These are phyloP conservation scores for Panus rudis DNA, from an alignment of 768 basidiomycete genomes.

Conservation along the genomic window DNA sequence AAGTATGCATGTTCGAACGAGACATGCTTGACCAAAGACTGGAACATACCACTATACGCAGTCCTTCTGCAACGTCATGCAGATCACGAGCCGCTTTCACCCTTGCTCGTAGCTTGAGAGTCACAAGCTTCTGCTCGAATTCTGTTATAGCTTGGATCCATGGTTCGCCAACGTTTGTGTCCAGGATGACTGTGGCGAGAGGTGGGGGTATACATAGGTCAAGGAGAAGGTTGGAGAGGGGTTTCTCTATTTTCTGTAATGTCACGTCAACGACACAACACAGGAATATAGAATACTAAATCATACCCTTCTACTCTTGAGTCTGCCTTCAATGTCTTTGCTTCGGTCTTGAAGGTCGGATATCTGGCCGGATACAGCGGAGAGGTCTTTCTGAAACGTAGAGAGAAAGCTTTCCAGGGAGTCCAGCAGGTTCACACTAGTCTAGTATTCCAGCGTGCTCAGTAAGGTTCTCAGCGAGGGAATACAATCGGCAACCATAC, in stretches of 20 bases:
- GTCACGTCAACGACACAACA: background rate
- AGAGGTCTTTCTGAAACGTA: slow-evolving; percentile 91
- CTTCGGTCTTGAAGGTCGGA: slow-evolving; percentile 88
- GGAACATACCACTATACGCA: slow-evolving; percentile 78
- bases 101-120: slow-evolving; percentile 63
- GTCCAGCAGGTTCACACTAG: slow-evolving; percentile 78
- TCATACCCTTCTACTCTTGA: slow-evolving; percentile 80
- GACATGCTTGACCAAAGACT: background rate
- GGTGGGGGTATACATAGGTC: slow-evolving; percentile 80
- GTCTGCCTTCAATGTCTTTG: slow-evolving; percentile 80
- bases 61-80: slow-evolving; percentile 75
- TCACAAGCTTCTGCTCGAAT: slow-evolving; percentile 68
- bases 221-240: slow-evolving; percentile 71
- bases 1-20: slow-evolving; percentile 1
- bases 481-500: slow-evolving; percentile 30
- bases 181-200: slow-evolving; percentile 70
- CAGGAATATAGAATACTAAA: slow-evolving; percentile 12
- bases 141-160: slow-evolving; percentile 83
- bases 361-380: slow-evolving; percentile 93
- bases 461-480: background rate
- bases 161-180: slow-evolving; percentile 77
- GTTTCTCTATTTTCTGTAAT: slow-evolving; percentile 86
- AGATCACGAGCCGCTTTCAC: slow-evolving; percentile 86
- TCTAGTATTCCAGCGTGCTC: slow-evolving; percentile 36
- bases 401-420: slow-evolving; percentile 88